Evolutionary conservation across 768 basidiomycete species (phyloP), one percentile per base, ranked within the genome.

Genomic region (Boletus insuetus): DNA sequence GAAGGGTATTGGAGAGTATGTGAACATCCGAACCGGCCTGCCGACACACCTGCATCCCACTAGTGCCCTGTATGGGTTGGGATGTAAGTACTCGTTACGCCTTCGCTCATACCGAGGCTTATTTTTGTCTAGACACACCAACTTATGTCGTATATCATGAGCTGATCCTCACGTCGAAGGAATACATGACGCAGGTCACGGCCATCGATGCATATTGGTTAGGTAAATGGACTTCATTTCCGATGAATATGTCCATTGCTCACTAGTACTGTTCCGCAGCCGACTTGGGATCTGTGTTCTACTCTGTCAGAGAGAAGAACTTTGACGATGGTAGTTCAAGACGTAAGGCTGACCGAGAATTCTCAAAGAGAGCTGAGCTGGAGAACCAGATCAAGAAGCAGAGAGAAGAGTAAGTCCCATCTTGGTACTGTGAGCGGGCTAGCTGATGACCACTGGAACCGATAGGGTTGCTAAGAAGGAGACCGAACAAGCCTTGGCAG

Each of bases 101-200:
- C 37, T 1, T 13, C 4, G 31, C n/a, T 10, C 32, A 20, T 12
- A 35, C 46, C 0, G 6, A 22, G 29, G 26, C 38, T 62, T 41
- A 65, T 34, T 35, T 32, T 54, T 35, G 22, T 55, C 11, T 65
- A 94, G 93, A 94, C 72, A 96, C 94, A 20, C 96, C 96, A 7
- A 89, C 94, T 40, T 98, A 98, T 71, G 91, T 97, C 46, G 84
- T 99, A 34, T 99, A 98, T 69, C 97, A 99, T 68, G 96, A 98
- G 66, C 80, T 96, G 52, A 95, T 97, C 58, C 76, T 96, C 62
- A 96, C 94, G 12, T 95, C 94, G 32, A 96, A 95, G 67, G 88
- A 92, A 72, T 99, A 99, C 74, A 97, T 98, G 95, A 96, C 95
- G 17, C 94, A 94, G 70, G 97, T 99, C n/a, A 98, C 97, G 3